These are phyloP conservation scores for Penicillium frequentans DNA, from an alignment of 2,329 filamentous ascomycete genomes.

Conservation along the genomic window DNA sequence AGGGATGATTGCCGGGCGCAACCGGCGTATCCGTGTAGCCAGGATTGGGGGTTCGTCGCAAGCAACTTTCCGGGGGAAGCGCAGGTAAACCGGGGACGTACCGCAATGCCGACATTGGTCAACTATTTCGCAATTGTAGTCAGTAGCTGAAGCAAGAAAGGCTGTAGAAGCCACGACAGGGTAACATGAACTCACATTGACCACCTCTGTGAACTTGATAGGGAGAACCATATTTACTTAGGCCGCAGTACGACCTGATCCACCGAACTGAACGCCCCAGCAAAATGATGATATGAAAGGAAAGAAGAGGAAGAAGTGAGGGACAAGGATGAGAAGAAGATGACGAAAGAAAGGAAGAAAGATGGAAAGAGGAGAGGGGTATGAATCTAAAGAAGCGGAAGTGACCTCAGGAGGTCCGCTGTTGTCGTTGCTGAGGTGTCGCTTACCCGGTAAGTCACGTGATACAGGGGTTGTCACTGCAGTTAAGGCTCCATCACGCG, in stretches of 20 bases:
- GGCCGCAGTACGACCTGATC: conserved; percentile 45
- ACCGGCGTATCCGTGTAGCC: conserved; percentile 20
- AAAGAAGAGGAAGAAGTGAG: conserved; percentile 15
- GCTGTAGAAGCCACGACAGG: conserved; percentile 30
- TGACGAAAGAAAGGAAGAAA: not conserved
- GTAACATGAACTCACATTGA: conserved; percentile 61
- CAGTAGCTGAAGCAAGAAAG: conserved; percentile 33
- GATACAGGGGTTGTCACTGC: conserved; percentile 18
- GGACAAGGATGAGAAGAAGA: not conserved
- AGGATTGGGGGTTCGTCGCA: conserved; percentile 13
- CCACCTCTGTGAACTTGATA: conserved; percentile 90
- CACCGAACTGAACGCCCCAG: conserved; percentile 42
- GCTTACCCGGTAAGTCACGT: conserved; percentile 38
- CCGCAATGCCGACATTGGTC: conserved; percentile 54
- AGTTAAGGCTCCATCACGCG: not conserved
- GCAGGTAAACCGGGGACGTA: conserved; percentile 40
- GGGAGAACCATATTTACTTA: conserved; percentile 62
- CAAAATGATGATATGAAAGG: conserved; percentile 25
- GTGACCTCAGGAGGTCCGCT: conserved; percentile 43
- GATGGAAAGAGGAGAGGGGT: conserved; percentile 16
- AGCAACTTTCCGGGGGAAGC: conserved; percentile 8
- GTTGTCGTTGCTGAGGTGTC: conserved; percentile 43
- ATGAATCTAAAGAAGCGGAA: conserved; percentile 34
- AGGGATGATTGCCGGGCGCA: conserved; percentile 5
- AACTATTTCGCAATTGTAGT: conserved; percentile 43